Evolutionary conservation across 2,329 filamentous ascomycete genomes (phyloP), one percentile per base, ranked within the genome.

Genomic region (Ramichloridium luteum): DNA sequence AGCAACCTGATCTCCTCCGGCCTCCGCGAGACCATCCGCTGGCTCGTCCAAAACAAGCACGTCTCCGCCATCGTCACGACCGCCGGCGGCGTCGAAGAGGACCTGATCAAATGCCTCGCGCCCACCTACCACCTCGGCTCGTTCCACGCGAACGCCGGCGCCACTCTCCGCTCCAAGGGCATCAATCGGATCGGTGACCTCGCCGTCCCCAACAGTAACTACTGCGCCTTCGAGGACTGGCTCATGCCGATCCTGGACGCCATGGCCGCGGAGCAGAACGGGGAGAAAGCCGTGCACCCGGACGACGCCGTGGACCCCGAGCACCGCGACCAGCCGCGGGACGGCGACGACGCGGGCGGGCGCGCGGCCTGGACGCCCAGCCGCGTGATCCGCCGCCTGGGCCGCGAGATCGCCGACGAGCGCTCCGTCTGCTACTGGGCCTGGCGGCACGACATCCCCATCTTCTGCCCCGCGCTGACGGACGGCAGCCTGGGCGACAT

Each of bases 211-310:
- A 98, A 98, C 57, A 82, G 77, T 57, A 98, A 98, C 61, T 93
- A 98, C 64, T 96, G 90, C 56, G 76, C 79, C 5, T 98, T 98
- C 48, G 90, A 98, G 56, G 90, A 98, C 62, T 98, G 90, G 90
- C 68, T 98, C 5, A 72, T 96, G 30, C 90, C 90, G 2, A 92
- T 98, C 45, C 66, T 98, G n/a, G 83, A 96, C 61, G 74, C 64
- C 44, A 90, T 98, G 84, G 69, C 96, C 2, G 78, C 79, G 45
- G 90, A 98, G 59, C 90, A 98, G 56, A 86, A 96, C 55, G 77
- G 74, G 1, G 78, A 73, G 48, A 80, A 75, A 54, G 67, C 67
- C 13, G n/a, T n/a, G n/a, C n/a, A n/a, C n/a, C n/a, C n/a, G n/a
- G 73, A 70, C 6, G 37, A 41, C 3, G 56, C 60, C 2, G 63